Base-by-base conservation (phyloP, 306 rosid genomes). In the Crotalaria pallida region DNA sequence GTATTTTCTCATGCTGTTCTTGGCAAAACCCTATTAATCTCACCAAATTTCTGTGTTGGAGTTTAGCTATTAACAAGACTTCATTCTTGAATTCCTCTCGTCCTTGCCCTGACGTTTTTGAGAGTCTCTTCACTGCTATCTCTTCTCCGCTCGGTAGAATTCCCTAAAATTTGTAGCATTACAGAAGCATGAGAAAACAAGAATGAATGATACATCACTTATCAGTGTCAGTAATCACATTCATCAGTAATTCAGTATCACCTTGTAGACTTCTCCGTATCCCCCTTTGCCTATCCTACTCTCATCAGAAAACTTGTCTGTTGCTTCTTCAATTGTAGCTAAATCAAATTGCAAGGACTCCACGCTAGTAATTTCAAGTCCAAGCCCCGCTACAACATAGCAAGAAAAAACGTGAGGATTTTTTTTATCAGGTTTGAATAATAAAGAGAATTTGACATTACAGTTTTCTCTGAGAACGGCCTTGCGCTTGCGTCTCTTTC, bases 21-120 rank as follows among this genome's bases (percentile, higher is more conserved):
- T 79, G 76, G 61, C 95, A 90, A 47, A 83, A 90, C 21, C 96
- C 95, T 1, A 84, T 48, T 38, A 90, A 72, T 10, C 79, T 83
- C 59, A 88, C 92, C 41, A 90, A 81, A 84, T 86, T 90, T 81
- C 81, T 88, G 8, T 86, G 95, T 23, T 90, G 96, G 77, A 88
- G 96, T 50, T 84, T 88, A n/a, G 84, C 82, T 41, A 90, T 81
- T 49, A 90, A 73, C 49, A 79, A 23, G 19, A 84, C 90, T 65
- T 90, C 96, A 61, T 86, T 91, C 51, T 80, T 88, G 72, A 88
- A 91, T 49, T 86, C 89, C 69, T 56, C 85, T 11, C 21, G 47
- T 44, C 96, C 96, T 70, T 88, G 95, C 5, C 43, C 65, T 1
- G 95, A 90, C 16, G 26, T 81, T 65, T 41, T 77, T 10, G 89